Evolutionary conservation across 495 filamentous ascomycete species (phyloP).

Genomic region (Annulohypoxylon moriforme): DNA sequence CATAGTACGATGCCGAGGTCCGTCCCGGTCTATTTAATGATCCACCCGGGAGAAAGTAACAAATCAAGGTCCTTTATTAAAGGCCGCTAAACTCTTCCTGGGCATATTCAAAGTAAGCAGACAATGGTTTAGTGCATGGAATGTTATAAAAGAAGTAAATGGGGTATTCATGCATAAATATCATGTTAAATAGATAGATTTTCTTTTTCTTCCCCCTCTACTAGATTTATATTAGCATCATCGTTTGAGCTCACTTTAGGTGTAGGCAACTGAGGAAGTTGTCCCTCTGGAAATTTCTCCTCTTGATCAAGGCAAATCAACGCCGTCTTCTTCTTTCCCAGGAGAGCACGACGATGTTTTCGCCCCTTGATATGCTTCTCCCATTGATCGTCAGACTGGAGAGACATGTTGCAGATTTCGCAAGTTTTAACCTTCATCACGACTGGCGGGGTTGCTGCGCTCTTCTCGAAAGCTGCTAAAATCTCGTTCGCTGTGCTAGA

Average conservation of each 20-base stretch:
- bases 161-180: no score
- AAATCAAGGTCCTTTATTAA: not conserved
- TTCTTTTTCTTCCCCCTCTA: not conserved
- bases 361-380: constrained; percentile 75
- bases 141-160: no score
- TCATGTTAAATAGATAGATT: no score
- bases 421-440: constrained; percentile 70
- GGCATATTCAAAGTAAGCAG: not conserved
- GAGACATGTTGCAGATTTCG: constrained; percentile 75
- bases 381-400: constrained; percentile 80
- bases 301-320: constrained; percentile 40
- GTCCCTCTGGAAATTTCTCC: not conserved
- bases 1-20: not conserved
- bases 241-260: no score
- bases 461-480: constrained; percentile 64
- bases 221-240: not conserved
- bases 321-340: constrained; percentile 43
- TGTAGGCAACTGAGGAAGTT: not conserved
- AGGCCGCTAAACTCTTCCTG: not conserved
- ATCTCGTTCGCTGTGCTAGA: constrained; percentile 69
- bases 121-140: not conserved
- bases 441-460: constrained; percentile 56
- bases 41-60: not conserved
- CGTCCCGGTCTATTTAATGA: not conserved
- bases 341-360: constrained; percentile 60